These are phyloP conservation scores for Paecilomyces variotii DNA, from an alignment of 2,329 filamentous ascomycete genomes.

Conservation along the genomic window DNA sequence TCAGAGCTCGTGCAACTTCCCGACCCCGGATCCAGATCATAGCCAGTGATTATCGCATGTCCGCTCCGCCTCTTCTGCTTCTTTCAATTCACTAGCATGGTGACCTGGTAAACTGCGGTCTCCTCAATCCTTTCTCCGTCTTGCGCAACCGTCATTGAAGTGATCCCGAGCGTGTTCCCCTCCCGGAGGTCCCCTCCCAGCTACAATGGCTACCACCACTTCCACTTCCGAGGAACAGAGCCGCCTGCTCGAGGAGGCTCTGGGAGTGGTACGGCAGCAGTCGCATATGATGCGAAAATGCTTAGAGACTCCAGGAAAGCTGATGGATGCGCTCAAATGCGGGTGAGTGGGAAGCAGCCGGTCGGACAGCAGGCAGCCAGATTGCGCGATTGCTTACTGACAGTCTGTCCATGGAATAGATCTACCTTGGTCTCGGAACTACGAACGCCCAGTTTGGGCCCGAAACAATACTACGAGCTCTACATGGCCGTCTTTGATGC, in stretches of 20 bases:
- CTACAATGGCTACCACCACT: slow-evolving; percentile 45
- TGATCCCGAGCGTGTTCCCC: neutral
- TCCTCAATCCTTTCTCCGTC: neutral
- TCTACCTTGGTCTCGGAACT: slow-evolving; percentile 98
- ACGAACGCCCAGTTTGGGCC: slow-evolving; percentile 91
- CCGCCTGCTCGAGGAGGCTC: slow-evolving; percentile 91
- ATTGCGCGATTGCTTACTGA: slow-evolving; percentile 8
- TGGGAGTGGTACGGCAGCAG: slow-evolving; percentile 94
- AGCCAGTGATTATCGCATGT: neutral
- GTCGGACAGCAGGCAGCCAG: slow-evolving; percentile 17
- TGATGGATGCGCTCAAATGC: slow-evolving; percentile 99
- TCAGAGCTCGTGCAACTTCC: slow-evolving; percentile 6
- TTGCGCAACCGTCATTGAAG: neutral
- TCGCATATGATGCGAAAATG: slow-evolving; percentile 96
- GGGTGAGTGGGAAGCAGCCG: slow-evolving; percentile 56
- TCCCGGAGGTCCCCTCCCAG: slow-evolving; percentile 11
- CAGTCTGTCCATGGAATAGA: slow-evolving; percentile 42
- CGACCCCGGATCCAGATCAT: slow-evolving; percentile 2
- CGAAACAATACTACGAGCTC: slow-evolving; percentile 98
- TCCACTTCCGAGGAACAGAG: slow-evolving; percentile 71
- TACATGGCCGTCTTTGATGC: slow-evolving; percentile 99
- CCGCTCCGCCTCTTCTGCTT: neutral
- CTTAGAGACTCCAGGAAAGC: slow-evolving; percentile 91
- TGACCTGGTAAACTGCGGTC: neutral
- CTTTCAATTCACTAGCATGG: neutral